Evolutionary conservation across 2,329 filamentous ascomycete species (phyloP).

Genomic region (Cordyceps farinosa): DNA sequence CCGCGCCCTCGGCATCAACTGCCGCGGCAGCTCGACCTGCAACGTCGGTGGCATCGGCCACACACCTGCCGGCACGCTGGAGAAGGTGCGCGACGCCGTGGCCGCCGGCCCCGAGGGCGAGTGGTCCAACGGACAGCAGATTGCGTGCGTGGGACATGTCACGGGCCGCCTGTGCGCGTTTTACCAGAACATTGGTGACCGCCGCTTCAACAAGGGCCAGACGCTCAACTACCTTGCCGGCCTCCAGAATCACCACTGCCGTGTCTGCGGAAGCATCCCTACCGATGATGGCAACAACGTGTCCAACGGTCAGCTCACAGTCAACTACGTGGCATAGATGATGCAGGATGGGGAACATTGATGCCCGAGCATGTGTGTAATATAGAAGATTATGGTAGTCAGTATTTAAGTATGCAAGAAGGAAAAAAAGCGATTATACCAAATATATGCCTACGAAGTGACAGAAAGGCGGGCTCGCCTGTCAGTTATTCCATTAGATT

Average conservation of each 20-base stretch:
- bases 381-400: background rate
- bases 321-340: constrained; percentile 17
- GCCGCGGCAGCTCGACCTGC: constrained; percentile 18
- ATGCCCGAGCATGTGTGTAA: no score
- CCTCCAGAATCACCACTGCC: constrained; percentile 14
- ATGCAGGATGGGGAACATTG: background rate
- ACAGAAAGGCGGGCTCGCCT: no score
- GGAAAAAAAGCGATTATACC: no score
- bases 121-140: constrained; percentile 15
- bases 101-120: constrained; percentile 13
- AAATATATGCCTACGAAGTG: no score
- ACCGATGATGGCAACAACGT: constrained; percentile 20
- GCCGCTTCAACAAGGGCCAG: constrained; percentile 18
- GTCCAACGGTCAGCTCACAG: constrained; percentile 20
- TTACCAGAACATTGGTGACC: constrained; percentile 19
- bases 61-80: constrained; percentile 14
- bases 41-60: constrained; percentile 15
- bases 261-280: constrained; percentile 18
- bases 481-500: no score
- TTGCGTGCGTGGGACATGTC: constrained; percentile 17
- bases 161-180: constrained; percentile 19
- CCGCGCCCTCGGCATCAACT: constrained; percentile 18
- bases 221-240: constrained; percentile 6
- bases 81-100: constrained; percentile 17
- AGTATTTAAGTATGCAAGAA: background rate